A percentile compares a stretch with the other conserved stretches of the same genome.
phyloP scores from a whole-genome alignment of 83 land plant species.

The Picea engelmannii region DNA sequence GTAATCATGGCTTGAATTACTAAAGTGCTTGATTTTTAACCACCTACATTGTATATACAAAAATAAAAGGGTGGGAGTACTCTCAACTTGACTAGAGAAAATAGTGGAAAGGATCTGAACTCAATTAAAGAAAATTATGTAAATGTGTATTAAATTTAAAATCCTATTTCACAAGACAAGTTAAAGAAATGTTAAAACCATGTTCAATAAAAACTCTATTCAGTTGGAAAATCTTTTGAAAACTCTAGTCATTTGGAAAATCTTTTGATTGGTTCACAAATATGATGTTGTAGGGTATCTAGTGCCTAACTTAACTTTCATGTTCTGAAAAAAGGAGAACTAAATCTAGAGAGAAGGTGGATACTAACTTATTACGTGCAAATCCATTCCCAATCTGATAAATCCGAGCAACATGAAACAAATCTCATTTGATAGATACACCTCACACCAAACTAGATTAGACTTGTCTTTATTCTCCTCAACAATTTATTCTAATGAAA shows the following conservation, averaged over 20 bases:
- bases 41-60: slow-evolving; percentile 10
- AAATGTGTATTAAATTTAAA: neutral
- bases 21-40: slow-evolving; percentile 2
- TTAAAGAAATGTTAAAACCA: neutral
- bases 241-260: neutral
- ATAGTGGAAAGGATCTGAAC: neutral
- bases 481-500: too few species aligned
- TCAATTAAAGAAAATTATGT: too few species aligned
- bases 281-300: slow-evolving; percentile 3
- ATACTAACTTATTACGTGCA: slow-evolving; percentile 69
- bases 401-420: too few species aligned
- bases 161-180: neutral
- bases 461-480: too few species aligned
- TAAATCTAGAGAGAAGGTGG: neutral
- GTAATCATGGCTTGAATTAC: neutral
- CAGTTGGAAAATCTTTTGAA: too few species aligned
- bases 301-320: neutral
- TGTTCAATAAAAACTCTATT: slow-evolving; percentile 2
- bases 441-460: too few species aligned
- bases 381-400: slow-evolving; percentile 25
- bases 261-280: slow-evolving; percentile 2
- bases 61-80: neutral
- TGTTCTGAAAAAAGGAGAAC: neutral
- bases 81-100: neutral
- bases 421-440: too few species aligned